Conservation (phyloP, 495 filamentous ascomycete genomes). For the Aspergillus asperescens region DNA sequence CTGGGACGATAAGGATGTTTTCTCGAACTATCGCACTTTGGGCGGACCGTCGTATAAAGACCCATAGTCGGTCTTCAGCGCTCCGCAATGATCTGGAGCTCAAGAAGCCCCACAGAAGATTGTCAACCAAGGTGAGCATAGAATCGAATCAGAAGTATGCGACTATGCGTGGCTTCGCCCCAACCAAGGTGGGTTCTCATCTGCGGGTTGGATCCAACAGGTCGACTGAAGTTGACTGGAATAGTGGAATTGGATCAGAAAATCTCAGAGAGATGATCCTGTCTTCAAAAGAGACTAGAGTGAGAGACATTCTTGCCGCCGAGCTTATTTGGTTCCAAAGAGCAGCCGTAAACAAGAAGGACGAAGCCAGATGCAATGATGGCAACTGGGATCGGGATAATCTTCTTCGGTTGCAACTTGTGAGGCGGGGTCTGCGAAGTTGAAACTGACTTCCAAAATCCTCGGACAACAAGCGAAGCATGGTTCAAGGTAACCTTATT, state of each 20-base stretch:
- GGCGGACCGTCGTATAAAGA: no score
- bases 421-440: background rate
- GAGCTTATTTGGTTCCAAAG: background rate
- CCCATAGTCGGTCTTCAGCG: no score
- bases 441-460: no score
- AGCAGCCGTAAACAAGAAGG: background rate
- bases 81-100: slow-evolving; percentile 3
- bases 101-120: background rate
- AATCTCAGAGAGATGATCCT: background rate
- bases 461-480: no score
- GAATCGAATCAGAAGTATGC: background rate
- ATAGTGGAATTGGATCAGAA: background rate
- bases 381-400: background rate
- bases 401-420: background rate
- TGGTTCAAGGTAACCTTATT: slow-evolving; percentile 5
- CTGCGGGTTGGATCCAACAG: background rate
- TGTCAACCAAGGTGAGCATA: background rate
- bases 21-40: background rate
- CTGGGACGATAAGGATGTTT: background rate
- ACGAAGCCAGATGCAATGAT: background rate
- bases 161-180: background rate
- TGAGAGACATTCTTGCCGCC: background rate
- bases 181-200: background rate
- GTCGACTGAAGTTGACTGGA: background rate
- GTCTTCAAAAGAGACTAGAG: slow-evolving; percentile 7